Conservation (phyloP, 352 stramenopile genomes). For the Phytophthora sp. region DNA sequence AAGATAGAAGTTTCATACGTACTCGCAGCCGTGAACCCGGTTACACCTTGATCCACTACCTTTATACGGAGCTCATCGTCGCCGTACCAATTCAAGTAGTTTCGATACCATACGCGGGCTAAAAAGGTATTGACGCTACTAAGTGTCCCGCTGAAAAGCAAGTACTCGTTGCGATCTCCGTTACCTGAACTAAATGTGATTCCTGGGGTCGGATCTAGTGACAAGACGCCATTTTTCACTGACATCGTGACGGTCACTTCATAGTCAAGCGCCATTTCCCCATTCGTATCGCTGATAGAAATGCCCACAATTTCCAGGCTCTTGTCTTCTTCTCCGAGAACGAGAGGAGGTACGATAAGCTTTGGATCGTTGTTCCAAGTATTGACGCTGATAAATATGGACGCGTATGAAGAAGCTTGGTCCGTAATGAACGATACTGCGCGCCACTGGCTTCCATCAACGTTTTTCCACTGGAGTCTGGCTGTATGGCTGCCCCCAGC, state of each 20-base stretch:
- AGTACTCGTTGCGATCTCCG: constrained; percentile 54
- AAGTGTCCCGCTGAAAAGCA: constrained; percentile 69
- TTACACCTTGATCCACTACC: constrained; percentile 71
- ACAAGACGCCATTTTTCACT: constrained; percentile 62
- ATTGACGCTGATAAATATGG: constrained; percentile 73
- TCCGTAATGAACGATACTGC: constrained; percentile 79
- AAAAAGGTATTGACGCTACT: constrained; percentile 68
- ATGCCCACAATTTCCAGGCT: constrained; percentile 44
- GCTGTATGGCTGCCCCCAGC: constrained; percentile 63
- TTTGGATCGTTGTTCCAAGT: constrained; percentile 76
- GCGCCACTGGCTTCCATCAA: constrained; percentile 69
- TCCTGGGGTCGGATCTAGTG: constrained; percentile 54
- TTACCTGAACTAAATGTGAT: constrained; percentile 67
- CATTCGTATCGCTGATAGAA: constrained; percentile 56
- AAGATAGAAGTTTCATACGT: constrained; percentile 44
- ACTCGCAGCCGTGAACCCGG: constrained; percentile 50
- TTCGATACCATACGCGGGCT: constrained; percentile 53
- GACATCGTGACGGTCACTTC: constrained; percentile 61
- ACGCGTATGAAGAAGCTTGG: constrained; percentile 64
- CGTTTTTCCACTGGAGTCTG: constrained; percentile 80
- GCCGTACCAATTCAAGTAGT: constrained; percentile 80
- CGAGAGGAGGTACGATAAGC: constrained; percentile 42
- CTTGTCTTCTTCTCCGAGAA: constrained; percentile 59
- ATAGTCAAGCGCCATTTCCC: constrained; percentile 65
- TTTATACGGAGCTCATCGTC: constrained; percentile 59